Base-by-base conservation (phyloP, 495 filamentous ascomycete species). In the Daldinia caldariorum region DNA sequence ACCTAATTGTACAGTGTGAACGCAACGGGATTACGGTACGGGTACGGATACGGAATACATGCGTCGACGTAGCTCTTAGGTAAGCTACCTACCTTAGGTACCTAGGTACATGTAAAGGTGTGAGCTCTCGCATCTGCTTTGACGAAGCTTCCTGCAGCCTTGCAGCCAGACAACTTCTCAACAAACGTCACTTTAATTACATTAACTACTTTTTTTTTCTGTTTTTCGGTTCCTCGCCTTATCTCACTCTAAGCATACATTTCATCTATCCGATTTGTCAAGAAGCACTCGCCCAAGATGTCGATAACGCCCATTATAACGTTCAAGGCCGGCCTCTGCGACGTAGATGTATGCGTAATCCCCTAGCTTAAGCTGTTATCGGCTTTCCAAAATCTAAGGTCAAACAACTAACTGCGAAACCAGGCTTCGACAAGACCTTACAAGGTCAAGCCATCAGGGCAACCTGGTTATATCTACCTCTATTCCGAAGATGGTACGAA, bases 321-420 rank as follows among this genome's bases (percentile, higher is more conserved):
- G 4, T 97, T 99, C 85, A 98, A 97, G 86, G 96, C 94, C 70
- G 96, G 96, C 78, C 88, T 87, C 79, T 99, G 96, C 81, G 89
- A 94, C 20, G 77, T 96, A 55, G 87, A 93, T 81, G 94, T 98
- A 81, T 72, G 91, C 85, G 57, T 54, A 68, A 41, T 61, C 55
- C 65, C 61, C 16, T 16, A 29, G 39, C 55, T 31, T 59, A 16
- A 58, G 55, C 34, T 49, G 26, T 26, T 54, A 26, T 29, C 49
- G 39, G 49, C 54, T 26, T 26, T 26, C 34, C 9, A 35, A 10
- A 10, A 60, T 47, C 10, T 22, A 13, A 26, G 57, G 34, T 22
- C 65, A 47, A 57, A 64, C 69, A 7, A 49, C 82, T 85, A 47
- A 84, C 72, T 0, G 12, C 60, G 8, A 13, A 31, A 20, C 13